These are phyloP conservation scores for Lathyrus oleraceus DNA, from an alignment of 306 rosid genomes.

Conservation along the genomic window DNA sequence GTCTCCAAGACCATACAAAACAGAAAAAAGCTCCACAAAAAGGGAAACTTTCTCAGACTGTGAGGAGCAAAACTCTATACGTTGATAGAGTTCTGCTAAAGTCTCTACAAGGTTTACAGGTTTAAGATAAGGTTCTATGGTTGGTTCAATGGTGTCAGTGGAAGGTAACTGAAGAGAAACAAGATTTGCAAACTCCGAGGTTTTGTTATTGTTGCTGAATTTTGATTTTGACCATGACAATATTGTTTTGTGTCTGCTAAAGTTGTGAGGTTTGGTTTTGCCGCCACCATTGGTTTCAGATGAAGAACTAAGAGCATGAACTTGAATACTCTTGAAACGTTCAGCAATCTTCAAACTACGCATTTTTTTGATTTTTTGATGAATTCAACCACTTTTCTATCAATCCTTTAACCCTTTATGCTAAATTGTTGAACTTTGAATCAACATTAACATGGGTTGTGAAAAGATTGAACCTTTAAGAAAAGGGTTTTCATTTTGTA, in stretches of 20 bases:
- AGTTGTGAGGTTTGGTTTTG: conserved; percentile 48
- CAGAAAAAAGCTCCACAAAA: conserved; percentile 59
- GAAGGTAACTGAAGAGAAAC: conserved; percentile 58
- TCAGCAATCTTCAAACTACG: conserved; percentile 64
- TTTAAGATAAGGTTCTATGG: conserved; percentile 60
- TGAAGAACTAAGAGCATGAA: conserved; percentile 64
- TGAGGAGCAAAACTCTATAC: conserved; percentile 52
- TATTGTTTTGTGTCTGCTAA: conserved; percentile 43
- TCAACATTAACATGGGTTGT: conserved; percentile 29
- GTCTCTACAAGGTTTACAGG: conserved; percentile 58
- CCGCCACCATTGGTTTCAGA: conserved; percentile 44
- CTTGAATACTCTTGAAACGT: conserved; percentile 68
- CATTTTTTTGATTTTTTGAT: conserved; percentile 57
- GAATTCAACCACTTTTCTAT: conserved; percentile 7
- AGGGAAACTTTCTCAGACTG: conserved; percentile 48
- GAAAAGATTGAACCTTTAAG: not conserved
- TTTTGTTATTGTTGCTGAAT: conserved; percentile 44
- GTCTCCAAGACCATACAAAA: conserved; percentile 58
- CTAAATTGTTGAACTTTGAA: conserved; percentile 25
- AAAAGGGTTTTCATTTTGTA: conserved; percentile 28
- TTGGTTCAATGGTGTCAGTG: conserved; percentile 63
- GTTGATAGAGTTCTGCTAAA: conserved; percentile 56
- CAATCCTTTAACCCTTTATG: conserved; percentile 36
- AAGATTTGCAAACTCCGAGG: conserved; percentile 40
- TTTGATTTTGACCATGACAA: conserved; percentile 59